Conservation (phyloP, 2,329 filamentous ascomycete genomes). For the Raffaelea ambrosiae region DNA sequence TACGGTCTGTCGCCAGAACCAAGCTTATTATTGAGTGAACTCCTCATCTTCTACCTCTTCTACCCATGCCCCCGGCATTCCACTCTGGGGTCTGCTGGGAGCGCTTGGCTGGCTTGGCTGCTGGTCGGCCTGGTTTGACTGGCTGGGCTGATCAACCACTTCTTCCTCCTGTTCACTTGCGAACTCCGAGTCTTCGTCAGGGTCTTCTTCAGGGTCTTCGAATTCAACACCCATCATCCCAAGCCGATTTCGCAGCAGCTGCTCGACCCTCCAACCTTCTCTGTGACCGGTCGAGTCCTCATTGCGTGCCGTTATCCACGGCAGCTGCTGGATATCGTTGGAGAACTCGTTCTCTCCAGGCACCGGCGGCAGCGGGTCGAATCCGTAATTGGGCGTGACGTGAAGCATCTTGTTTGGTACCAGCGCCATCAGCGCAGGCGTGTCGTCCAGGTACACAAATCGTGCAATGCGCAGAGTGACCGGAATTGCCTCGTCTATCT, state of each 20-base stretch:
- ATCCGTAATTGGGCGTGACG: constrained; percentile 60
- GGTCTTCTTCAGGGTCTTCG: neutral
- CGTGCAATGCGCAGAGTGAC: constrained; percentile 51
- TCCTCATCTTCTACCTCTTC: constrained; percentile 9
- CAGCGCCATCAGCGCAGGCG: constrained; percentile 59
- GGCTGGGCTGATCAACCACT: neutral
- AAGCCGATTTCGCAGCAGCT: no score
- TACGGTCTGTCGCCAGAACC: neutral
- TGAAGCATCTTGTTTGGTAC: constrained; percentile 59
- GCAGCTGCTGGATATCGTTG: constrained; percentile 29
- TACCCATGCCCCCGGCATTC: constrained; percentile 12
- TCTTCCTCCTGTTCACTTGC: neutral
- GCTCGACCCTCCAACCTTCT: no score
- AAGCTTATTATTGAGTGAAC: neutral
- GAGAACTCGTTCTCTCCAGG: constrained; percentile 45
- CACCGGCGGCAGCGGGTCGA: constrained; percentile 72
- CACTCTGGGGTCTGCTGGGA: no score
- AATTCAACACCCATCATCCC: no score
- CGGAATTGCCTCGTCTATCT: constrained; percentile 21
- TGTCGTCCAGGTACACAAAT: constrained; percentile 71
- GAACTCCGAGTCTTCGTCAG: neutral
- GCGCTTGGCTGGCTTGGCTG: neutral
- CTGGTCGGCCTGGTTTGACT: neutral
- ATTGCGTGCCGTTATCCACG: constrained; percentile 27
- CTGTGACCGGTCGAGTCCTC: no score